Percentiles rank a stretch among this genome's conserved stretches.
phyloP scores from a whole-genome alignment of 371 early-diverging fungal species.

The Mucor mucedo region DNA sequence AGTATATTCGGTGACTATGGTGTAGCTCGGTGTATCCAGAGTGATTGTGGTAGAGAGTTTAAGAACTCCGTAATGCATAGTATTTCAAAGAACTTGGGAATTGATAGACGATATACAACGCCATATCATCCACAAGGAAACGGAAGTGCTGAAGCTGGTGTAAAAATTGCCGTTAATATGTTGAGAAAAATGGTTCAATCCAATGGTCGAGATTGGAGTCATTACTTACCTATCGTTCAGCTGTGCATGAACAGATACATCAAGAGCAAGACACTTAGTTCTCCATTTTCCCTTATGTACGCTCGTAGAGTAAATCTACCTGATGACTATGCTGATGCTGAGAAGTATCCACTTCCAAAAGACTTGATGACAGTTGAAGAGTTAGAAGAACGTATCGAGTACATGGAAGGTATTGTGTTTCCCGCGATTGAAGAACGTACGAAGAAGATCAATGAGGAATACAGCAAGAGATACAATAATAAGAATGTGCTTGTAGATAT shows the following conservation, averaged over 20 bases:
- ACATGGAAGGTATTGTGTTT: constrained; percentile 15
- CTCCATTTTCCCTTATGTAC: constrained; percentile 29
- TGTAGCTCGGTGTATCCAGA: neutral
- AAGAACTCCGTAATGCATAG: constrained; percentile 12
- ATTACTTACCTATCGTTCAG: constrained; percentile 28
- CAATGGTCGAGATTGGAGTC: constrained; percentile 24
- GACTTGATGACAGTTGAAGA: constrained; percentile 4
- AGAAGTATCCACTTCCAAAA: neutral
- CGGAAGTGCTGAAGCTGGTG: constrained; percentile 28
- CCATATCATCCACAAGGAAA: constrained; percentile 35
- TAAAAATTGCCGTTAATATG: constrained; percentile 17
- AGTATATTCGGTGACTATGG: neutral
- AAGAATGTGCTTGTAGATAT: constrained; percentile 13
- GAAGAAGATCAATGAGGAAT: constrained; percentile 1
- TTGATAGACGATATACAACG: constrained; percentile 25
- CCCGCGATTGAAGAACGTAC: constrained; percentile 15
- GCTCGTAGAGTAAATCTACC: constrained; percentile 14
- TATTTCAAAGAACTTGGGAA: constrained; percentile 6
- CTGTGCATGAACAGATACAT: constrained; percentile 11
- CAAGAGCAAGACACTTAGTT: neutral
- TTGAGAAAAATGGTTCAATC: constrained; percentile 21
- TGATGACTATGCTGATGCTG: constrained; percentile 8
- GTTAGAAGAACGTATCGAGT: constrained; percentile 3
- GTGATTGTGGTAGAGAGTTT: constrained; percentile 40
- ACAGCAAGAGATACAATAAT: constrained; percentile 6